Percentiles rank a stretch among this genome's conserved stretches.
These are phyloP conservation scores for Pichia rugopelliculosa DNA, from an alignment of 805 yeast species.

Conservation along the genomic window DNA sequence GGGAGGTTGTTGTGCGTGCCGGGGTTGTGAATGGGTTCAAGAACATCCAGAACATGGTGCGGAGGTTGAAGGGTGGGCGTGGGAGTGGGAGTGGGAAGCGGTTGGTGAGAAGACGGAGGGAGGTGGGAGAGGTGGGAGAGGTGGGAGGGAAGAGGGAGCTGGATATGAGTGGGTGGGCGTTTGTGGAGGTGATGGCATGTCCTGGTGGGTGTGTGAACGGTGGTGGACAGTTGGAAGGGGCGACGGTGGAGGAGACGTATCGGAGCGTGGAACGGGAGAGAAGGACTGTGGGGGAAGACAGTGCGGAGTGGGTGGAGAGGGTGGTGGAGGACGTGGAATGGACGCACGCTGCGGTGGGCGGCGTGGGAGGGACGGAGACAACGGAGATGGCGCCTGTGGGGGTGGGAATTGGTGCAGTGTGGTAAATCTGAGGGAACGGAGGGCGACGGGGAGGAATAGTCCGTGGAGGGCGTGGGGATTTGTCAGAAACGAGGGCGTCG, in stretches of 20 bases:
- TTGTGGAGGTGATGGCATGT: conserved; percentile 95
- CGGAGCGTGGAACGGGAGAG: not conserved
- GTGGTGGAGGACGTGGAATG: no score
- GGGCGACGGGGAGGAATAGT: no score
- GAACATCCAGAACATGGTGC: conserved; percentile 87
- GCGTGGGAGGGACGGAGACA: no score
- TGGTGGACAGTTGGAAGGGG: conserved; percentile 76
- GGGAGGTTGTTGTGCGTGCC: conserved; percentile 43
- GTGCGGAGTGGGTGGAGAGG: no score
- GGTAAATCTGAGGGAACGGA: no score
- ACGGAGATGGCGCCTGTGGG: no score
- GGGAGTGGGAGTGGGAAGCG: conserved; percentile 10
- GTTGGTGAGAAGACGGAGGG: not conserved
- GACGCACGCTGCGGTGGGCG: no score
- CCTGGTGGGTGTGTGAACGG: conserved; percentile 98
- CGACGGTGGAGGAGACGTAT: conserved; percentile 13
- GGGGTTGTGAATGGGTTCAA: conserved; percentile 84
- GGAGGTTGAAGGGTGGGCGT: conserved; percentile 55
- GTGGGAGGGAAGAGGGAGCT: conserved; percentile 16
- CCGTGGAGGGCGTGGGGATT: no score
- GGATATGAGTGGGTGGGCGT: conserved; percentile 65
- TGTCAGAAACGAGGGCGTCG: no score
- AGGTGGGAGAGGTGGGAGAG: no score
- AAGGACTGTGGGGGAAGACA: no score
- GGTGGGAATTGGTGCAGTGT: no score